Conservation (phyloP, 2,329 filamentous ascomycete species). For the Bipolaris cookei region DNA sequence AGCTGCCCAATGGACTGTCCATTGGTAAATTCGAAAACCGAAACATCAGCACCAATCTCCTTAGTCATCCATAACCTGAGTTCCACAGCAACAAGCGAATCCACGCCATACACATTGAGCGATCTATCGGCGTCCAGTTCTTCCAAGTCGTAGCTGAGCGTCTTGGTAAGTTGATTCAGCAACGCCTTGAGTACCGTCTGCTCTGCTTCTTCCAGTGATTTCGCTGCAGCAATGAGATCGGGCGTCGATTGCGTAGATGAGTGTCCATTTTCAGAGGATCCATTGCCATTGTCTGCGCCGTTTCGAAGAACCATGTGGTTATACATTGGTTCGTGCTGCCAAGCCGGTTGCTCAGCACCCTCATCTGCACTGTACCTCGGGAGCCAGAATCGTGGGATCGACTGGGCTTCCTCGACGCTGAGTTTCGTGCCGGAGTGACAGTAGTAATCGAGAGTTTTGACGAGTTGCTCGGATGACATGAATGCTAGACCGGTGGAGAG, state of each 20-base stretch:
- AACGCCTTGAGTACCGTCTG: neutral
- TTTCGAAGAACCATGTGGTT: neutral
- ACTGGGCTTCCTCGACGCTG: neutral
- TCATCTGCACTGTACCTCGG: neutral
- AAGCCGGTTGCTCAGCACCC: neutral
- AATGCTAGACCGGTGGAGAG: neutral
- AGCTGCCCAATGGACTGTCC: neutral
- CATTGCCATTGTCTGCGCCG: neutral
- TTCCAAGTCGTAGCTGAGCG: neutral
- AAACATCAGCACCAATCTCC: neutral
- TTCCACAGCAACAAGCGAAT: slow-evolving; percentile 1
- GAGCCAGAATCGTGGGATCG: neutral
- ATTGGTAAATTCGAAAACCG: neutral
- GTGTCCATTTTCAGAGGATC: neutral
- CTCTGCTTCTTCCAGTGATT: neutral
- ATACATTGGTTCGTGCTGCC: neutral
- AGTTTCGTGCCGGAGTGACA: neutral
- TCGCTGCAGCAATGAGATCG: neutral
- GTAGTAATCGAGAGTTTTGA: neutral
- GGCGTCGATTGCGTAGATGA: neutral
- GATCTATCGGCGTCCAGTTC: neutral
- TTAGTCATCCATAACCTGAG: neutral
- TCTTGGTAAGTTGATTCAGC: neutral
- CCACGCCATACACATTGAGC: neutral
- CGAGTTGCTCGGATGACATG: neutral